Evolutionary conservation across 2,329 filamentous ascomycete genomes (phyloP).

Genomic region (Aspergillus phoenicis): DNA sequence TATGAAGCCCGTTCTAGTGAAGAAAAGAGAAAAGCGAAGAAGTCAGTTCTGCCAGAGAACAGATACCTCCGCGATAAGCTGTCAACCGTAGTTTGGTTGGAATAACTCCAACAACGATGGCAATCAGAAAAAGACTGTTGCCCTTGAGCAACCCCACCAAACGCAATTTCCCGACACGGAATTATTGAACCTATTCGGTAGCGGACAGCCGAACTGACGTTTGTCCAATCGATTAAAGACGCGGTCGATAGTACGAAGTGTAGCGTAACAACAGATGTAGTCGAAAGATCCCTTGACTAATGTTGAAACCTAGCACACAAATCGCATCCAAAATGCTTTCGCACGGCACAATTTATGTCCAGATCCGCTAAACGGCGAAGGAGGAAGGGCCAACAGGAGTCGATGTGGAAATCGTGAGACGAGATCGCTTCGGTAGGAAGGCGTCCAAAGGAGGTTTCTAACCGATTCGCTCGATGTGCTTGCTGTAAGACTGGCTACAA

Average conservation of each 20-base stretch:
- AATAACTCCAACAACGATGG: conserved; percentile 30
- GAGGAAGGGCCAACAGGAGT: conserved; percentile 18
- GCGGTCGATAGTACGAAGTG: conserved; percentile 7
- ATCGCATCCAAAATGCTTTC: conserved; percentile 29
- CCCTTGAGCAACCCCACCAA: conserved; percentile 34
- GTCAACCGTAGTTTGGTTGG: conserved; percentile 26
- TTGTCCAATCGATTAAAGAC: conserved; percentile 12
- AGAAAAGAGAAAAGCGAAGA: conserved; percentile 8
- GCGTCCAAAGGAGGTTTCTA: background rate
- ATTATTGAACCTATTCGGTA: conserved; percentile 25
- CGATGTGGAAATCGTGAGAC: conserved; percentile 4
- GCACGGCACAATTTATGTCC: conserved; percentile 9
- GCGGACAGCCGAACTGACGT: conserved; percentile 12
- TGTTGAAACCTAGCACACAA: conserved; percentile 25
- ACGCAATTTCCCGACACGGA: conserved; percentile 29
- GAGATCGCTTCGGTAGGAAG: conserved; percentile 5
- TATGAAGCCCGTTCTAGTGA: conserved; percentile 25
- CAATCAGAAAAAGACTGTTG: conserved; percentile 29
- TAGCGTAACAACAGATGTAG: conserved; percentile 3
- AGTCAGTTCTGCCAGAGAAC: conserved; percentile 33
- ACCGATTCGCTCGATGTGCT: background rate
- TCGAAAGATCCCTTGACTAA: conserved; percentile 12
- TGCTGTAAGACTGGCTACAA: conserved; percentile 8
- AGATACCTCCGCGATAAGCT: conserved; percentile 24
- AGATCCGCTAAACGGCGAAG: conserved; percentile 16